phyloP scores from a whole-genome alignment of 257 asterid genomes.

The Gardenia jasminoides region DNA sequence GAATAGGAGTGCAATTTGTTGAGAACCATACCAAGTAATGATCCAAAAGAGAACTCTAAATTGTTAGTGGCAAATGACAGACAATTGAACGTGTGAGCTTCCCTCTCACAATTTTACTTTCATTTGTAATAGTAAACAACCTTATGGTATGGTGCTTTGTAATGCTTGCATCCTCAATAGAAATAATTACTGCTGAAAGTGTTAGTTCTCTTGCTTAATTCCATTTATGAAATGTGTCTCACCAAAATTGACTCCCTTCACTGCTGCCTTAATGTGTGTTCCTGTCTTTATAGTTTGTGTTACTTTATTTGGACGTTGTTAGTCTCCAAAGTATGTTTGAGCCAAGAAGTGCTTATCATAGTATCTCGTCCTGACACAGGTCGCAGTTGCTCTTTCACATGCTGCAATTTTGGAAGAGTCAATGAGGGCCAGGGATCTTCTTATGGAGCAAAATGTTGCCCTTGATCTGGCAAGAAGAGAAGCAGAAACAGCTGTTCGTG shows the following conservation, averaged over 20 bases:
- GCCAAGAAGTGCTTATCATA: constrained; percentile 10
- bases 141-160: not conserved
- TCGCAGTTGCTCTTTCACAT: constrained; percentile 99
- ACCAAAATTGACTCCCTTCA: not conserved
- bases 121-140: not conserved
- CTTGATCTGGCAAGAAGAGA: constrained; percentile 91
- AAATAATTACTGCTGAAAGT: not conserved
- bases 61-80: not conserved
- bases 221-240: not conserved
- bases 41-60: not conserved
- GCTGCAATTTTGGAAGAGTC: constrained; percentile 98
- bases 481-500: constrained; percentile 97
- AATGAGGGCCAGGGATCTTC: constrained; percentile 94
- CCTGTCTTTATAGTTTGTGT: not conserved
- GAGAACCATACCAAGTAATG: not conserved
- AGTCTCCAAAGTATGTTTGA: constrained; percentile 3
- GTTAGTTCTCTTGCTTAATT: not conserved
- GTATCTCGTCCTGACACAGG: constrained; percentile 46
- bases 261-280: not conserved
- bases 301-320: not conserved
- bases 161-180: not conserved
- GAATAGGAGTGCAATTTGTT: not conserved
- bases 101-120: not conserved
- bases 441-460: constrained; percentile 89
- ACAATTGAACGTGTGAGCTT: not conserved